These are phyloP conservation scores for Lactarius pseudohatsudake DNA, from an alignment of 768 basidiomycete species.

Conservation along the genomic window DNA sequence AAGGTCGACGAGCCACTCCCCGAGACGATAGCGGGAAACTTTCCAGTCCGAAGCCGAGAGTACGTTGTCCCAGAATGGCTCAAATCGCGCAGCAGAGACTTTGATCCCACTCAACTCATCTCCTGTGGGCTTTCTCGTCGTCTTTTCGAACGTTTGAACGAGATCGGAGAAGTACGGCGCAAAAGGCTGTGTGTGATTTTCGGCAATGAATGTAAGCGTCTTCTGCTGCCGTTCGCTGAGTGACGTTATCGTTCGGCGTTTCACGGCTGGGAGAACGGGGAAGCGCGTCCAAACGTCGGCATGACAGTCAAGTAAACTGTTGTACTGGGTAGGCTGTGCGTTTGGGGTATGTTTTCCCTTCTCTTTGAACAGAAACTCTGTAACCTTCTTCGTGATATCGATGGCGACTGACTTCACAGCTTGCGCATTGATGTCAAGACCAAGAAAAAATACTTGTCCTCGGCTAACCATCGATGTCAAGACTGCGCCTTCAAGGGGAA, in stretches of 20 bases:
- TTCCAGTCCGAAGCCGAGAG: constrained; percentile 18
- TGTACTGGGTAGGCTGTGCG: constrained; percentile 39
- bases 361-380: constrained; percentile 56
- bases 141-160: constrained; percentile 46
- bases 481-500: constrained; percentile 31
- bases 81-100: constrained; percentile 37
- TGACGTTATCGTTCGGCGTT: constrained; percentile 17
- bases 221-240: constrained; percentile 35
- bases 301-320: constrained; percentile 31
- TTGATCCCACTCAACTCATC: constrained; percentile 42
- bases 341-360: constrained; percentile 35
- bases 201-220: constrained; percentile 46
- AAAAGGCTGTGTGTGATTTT: constrained; percentile 39
- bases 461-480: constrained; percentile 50
- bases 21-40: constrained; percentile 44
- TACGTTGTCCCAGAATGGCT: constrained; percentile 31
- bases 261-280: constrained; percentile 21
- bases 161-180: constrained; percentile 46
- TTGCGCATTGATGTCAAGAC: constrained; percentile 38
- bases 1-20: constrained; percentile 64
- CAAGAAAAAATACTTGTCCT: constrained; percentile 44
- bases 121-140: constrained; percentile 52
- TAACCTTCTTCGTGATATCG: constrained; percentile 54
- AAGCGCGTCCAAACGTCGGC: constrained; percentile 18
- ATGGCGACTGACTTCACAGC: constrained; percentile 45